Base-by-base conservation (phyloP, 2,329 filamentous ascomycete genomes). In the Tothia fuscella region DNA sequence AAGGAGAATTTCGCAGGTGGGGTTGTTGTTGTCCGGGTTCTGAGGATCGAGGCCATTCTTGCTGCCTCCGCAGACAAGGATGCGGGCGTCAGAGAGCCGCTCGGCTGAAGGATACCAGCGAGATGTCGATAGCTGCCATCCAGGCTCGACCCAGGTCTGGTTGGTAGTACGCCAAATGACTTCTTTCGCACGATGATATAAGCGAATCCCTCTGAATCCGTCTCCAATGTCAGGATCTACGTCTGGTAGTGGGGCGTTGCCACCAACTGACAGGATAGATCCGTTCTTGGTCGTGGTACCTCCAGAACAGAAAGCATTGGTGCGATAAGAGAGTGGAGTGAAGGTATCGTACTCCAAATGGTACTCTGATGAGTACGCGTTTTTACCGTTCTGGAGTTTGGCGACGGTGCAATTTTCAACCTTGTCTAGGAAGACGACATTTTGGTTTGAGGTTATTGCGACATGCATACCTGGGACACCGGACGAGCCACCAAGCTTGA, bases 401-500 rank as follows among this genome's bases (percentile, higher is more conserved):
- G 77, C 50, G 45, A 77, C 63, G 1, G 74, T 76, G 55, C 73
- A 78, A 53, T 77, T 71, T 53, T 78, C 74, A 22, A 78, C 64
- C 53, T 78, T 79, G 61, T 78, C 75, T 13, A 78, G 57, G 57
- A 78, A 78, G 28, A 74, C 63, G 9, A 77, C 72, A 39, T 65
- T 63, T 19, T 74, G 73, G 50, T 77, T 76, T 12, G 65, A 70
- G 61, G 77, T 63, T 17, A 78, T 62, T 49, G 65, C 71, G 47
- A 73, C 74, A 50, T 76, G 73, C 75, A 78, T 78, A 13, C 66
- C 72, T 30, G 74, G 73, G n/a, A 78, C 74, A 48, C 75, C 75
- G 40, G 71, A 72, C 44, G 67, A 58, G 14, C 72, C 74, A 42
- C 71, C 62, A 26, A 73, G 54, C 2, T 57, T 56, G 49, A 76